A percentile compares a stretch with the other conserved stretches of the same genome.
phyloP scores from a whole-genome alignment of 1,284 basidiomycete species.

The Fomitopsis schrenkii region DNA sequence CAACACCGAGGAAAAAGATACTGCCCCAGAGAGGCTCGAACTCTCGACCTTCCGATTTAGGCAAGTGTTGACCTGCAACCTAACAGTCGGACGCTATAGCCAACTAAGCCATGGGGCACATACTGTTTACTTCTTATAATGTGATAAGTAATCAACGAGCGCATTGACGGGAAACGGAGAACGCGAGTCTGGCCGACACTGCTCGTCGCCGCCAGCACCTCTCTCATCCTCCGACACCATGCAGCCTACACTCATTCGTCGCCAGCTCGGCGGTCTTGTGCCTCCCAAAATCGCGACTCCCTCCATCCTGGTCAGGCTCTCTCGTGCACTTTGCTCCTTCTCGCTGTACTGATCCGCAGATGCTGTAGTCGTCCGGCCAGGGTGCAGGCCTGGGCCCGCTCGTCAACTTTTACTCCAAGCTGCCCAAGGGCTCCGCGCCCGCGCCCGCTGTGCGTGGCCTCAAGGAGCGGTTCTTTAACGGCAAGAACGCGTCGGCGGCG shows the following conservation, averaged over 20 bases:
- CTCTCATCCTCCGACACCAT: conserved; percentile 38
- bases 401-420: conserved; percentile 92
- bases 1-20: not conserved
- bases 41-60: conserved; percentile 76
- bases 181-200: not conserved
- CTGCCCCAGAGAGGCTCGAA: conserved; percentile 74
- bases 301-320: conserved; percentile 68
- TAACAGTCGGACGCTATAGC: conserved; percentile 83
- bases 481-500: conserved; percentile 78
- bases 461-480: conserved; percentile 79
- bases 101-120: conserved; percentile 81
- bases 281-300: conserved; percentile 96
- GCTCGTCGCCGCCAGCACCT: not conserved
- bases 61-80: conserved; percentile 40
- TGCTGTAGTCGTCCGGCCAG: conserved; percentile 43
- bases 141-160: not conserved
- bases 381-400: conserved; percentile 79
- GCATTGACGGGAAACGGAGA: not conserved
- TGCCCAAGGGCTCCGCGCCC: conserved; percentile 79
- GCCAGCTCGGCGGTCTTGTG: conserved; percentile 78
- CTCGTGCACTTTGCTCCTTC: too few species aligned
- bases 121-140: conserved; percentile 34
- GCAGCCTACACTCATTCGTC: conserved; percentile 81
- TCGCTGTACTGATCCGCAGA: not conserved
- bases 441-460: conserved; percentile 60